Evolutionary conservation across 208 protist genomes (phyloP).

Genomic region (Trypanosoma avium): DNA sequence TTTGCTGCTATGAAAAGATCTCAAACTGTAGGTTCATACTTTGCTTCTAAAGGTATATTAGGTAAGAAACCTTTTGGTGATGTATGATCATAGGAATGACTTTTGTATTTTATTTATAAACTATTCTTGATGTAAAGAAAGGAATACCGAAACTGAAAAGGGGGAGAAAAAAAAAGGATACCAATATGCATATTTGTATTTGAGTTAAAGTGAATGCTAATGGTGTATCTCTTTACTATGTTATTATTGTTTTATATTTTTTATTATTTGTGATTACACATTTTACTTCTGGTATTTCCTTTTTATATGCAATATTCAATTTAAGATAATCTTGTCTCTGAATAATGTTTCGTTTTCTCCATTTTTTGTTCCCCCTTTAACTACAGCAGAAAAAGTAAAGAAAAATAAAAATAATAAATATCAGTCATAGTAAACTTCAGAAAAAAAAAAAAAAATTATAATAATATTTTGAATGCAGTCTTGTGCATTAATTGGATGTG

Average conservation of each 20-base stretch:
- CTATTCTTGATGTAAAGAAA: constrained; percentile 1
- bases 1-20: constrained; percentile 28
- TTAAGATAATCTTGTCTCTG: too few species aligned
- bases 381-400: neutral
- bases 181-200: too few species aligned
- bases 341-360: neutral
- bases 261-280: neutral
- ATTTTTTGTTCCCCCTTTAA: constrained; percentile 4
- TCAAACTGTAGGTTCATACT: constrained; percentile 55
- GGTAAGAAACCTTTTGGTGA: neutral
- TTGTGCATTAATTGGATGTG: constrained; percentile 87
- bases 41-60: constrained; percentile 15
- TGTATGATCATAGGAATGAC: neutral
- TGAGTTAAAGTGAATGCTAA: too few species aligned
- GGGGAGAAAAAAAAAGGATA: too few species aligned
- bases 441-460: constrained; percentile 19
- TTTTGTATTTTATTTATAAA: neutral
- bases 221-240: neutral
- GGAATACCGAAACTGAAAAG: too few species aligned
- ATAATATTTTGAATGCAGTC: too few species aligned
- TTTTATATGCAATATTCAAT: too few species aligned
- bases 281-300: constrained; percentile 3
- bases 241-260: constrained; percentile 7
- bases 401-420: too few species aligned
- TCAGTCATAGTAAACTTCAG: neutral